Evolutionary conservation across 1,139 yeast species (phyloP).

Genomic region (Scheffersomyces segobiensis): DNA sequence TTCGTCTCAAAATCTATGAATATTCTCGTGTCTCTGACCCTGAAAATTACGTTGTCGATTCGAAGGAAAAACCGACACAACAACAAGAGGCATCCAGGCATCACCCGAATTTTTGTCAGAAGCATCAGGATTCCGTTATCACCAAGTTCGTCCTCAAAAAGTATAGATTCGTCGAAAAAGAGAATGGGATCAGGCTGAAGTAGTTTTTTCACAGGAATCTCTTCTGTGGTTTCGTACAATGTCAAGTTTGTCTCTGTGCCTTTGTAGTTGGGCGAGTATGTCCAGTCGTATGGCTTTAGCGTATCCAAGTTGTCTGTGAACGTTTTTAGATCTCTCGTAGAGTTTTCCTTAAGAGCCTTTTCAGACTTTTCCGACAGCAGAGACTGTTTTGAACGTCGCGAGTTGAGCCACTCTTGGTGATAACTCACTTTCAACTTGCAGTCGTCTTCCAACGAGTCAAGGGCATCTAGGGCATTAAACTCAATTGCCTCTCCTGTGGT

Average conservation of each 20-base stretch:
- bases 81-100: constrained; percentile 76
- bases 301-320: constrained; percentile 43
- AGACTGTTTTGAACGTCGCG: constrained; percentile 45
- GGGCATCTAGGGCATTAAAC: constrained; percentile 80
- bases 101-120: constrained; percentile 80
- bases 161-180: constrained; percentile 82
- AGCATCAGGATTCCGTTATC: constrained; percentile 89
- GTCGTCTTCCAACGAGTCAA: constrained; percentile 56
- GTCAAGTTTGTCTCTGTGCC: constrained; percentile 49
- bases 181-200: constrained; percentile 80
- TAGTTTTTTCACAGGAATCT: constrained; percentile 70
- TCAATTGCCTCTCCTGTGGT: constrained; percentile 48
- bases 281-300: constrained; percentile 91
- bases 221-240: constrained; percentile 24
- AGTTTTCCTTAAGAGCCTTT: constrained; percentile 26
- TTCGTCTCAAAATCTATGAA: constrained; percentile 75
- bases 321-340: constrained; percentile 31
- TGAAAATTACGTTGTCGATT: constrained; percentile 83
- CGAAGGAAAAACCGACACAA: constrained; percentile 79
- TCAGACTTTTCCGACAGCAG: constrained; percentile 28
- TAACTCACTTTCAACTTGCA: constrained; percentile 66
- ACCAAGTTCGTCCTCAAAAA: constrained; percentile 93
- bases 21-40: constrained; percentile 82
- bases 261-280: constrained; percentile 77
- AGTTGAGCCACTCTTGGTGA: constrained; percentile 83